Evolutionary conservation across 345 rosid species (phyloP).

Genomic region (Syzygium oleosum): DNA sequence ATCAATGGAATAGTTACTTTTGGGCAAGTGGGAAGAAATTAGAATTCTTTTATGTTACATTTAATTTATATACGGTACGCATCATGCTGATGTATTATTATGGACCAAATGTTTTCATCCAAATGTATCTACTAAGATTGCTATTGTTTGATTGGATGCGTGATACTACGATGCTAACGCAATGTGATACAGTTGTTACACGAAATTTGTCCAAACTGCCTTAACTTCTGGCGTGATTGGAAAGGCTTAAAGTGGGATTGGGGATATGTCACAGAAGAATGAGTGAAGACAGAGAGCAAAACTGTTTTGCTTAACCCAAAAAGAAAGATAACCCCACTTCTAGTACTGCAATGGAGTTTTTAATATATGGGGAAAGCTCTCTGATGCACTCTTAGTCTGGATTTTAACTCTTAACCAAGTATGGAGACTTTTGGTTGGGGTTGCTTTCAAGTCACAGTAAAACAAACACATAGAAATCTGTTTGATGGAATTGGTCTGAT

Average conservation of each 20-base stretch:
- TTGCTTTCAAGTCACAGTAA: not conserved
- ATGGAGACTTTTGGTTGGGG: not conserved
- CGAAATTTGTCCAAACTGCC: not conserved
- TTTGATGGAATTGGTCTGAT: not conserved
- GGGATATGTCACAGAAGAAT: not conserved
- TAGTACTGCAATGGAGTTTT: not conserved
- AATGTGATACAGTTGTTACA: not conserved
- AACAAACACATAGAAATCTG: not conserved
- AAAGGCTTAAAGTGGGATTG: not conserved
- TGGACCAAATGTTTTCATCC: not conserved
- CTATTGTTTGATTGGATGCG: not conserved
- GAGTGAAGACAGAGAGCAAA: not conserved
- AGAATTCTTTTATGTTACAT: not conserved
- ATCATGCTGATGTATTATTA: not conserved
- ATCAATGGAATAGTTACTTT: constrained; percentile 2
- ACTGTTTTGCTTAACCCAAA: not conserved
- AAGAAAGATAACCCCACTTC: not conserved
- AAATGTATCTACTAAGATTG: not conserved
- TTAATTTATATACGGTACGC: not conserved
- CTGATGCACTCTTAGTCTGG: not conserved
- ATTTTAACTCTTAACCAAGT: not conserved
- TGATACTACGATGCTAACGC: not conserved
- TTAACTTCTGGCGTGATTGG: not conserved
- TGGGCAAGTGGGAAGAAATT: not conserved
- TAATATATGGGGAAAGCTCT: not conserved